Percentiles rank a stretch among this genome's conserved stretches.
Conservation (phyloP, 345 rosid genomes). For the Sonneratia alba region DNA sequence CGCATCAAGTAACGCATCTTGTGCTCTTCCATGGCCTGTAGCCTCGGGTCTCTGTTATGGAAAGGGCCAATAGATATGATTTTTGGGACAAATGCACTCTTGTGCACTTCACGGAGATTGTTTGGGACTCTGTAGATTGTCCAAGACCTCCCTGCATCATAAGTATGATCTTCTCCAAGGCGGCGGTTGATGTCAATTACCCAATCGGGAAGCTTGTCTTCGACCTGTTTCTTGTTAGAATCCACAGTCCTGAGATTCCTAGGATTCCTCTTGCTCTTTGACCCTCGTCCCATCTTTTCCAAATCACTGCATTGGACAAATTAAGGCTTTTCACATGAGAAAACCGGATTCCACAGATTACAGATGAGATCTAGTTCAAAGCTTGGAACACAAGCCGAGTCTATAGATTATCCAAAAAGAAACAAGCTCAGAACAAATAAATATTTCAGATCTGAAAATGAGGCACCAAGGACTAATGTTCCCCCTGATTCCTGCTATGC, state of each 20-base stretch:
- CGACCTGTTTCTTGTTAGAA: background rate
- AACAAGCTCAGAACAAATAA: no score
- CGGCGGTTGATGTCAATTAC: conserved; percentile 6
- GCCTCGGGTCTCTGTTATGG: conserved; percentile 1
- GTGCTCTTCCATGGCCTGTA: conserved; percentile 14
- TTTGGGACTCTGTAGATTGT: conserved; percentile 10
- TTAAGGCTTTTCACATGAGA: background rate
- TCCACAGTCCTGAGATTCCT: conserved; percentile 9
- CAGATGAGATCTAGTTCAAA: background rate
- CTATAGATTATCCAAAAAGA: no score
- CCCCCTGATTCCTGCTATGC: background rate
- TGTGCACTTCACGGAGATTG: conserved; percentile 7
- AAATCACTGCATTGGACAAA: background rate
- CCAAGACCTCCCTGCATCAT: conserved; percentile 11
- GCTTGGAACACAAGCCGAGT: background rate
- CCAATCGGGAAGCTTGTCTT: conserved; percentile 5
- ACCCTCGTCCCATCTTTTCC: conserved; percentile 2
- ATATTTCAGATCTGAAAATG: no score
- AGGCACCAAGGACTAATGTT: background rate
- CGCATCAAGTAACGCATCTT: conserved; percentile 12
- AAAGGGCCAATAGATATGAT: conserved; percentile 9
- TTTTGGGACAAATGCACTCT: conserved; percentile 7
- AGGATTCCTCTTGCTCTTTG: conserved; percentile 6
- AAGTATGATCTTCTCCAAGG: conserved; percentile 1
- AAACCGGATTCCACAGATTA: background rate